Conservation (phyloP, 371 early-diverging fungal species). For the Mucor circinelloides region DNA sequence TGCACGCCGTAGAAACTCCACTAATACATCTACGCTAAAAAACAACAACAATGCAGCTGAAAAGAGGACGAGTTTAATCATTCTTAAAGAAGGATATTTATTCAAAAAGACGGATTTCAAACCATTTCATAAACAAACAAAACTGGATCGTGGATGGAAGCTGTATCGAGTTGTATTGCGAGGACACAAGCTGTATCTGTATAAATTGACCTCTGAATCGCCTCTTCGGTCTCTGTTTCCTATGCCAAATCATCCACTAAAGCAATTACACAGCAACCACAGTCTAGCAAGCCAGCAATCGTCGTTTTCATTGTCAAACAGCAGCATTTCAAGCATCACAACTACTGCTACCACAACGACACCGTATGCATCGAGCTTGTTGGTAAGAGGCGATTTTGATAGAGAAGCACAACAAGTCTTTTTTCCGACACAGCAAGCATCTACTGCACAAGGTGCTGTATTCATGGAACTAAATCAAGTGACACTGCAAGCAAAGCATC, state of each 20-base stretch:
- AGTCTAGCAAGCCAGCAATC: slow-evolving; percentile 15
- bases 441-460: slow-evolving; percentile 19
- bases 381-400: slow-evolving; percentile 26
- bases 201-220: slow-evolving; percentile 70
- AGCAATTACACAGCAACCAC: slow-evolving; percentile 7
- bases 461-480: slow-evolving; percentile 29
- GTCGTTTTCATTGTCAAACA: slow-evolving; percentile 38
- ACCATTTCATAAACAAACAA: slow-evolving; percentile 50
- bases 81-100: slow-evolving; percentile 63
- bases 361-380: not conserved
- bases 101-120: slow-evolving; percentile 68
- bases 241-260: slow-evolving; percentile 21
- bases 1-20: slow-evolving; percentile 3
- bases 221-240: slow-evolving; percentile 55
- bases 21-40: not conserved
- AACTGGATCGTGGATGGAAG: slow-evolving; percentile 78
- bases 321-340: slow-evolving; percentile 25
- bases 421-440: slow-evolving; percentile 7
- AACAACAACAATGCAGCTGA: not conserved
- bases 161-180: slow-evolving; percentile 73
- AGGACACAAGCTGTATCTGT: slow-evolving; percentile 84
- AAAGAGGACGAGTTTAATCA: slow-evolving; percentile 39
- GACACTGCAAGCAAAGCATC: slow-evolving; percentile 15
- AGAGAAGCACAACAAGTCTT: slow-evolving; percentile 22
- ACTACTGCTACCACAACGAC: not conserved